Evolutionary conservation across 2,329 filamentous ascomycete genomes (phyloP).

Genomic region (Capronia epimyces): DNA sequence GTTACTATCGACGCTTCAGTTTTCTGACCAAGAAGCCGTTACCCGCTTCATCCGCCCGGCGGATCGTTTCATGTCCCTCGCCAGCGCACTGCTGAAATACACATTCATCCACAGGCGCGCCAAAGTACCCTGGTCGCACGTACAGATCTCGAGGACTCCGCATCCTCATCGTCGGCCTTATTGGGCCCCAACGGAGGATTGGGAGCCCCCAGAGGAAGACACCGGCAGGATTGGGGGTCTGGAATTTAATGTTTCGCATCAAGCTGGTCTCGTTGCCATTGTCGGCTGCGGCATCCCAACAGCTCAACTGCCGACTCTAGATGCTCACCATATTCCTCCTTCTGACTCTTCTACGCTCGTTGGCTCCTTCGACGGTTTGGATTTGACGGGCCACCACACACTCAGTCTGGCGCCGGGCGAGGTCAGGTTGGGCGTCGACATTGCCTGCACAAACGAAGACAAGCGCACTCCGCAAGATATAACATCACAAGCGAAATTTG

Average conservation of each 20-base stretch:
- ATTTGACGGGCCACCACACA: conserved; percentile 14
- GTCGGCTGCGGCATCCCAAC: conserved; percentile 43
- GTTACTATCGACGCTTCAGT: conserved; percentile 38
- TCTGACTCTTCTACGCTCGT: conserved; percentile 7
- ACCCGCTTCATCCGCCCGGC: conserved; percentile 48
- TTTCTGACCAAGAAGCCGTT: conserved; percentile 47
- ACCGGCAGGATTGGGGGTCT: conserved; percentile 31
- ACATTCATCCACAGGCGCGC: conserved; percentile 53
- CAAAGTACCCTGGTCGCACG: conserved; percentile 53
- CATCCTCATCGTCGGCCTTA: conserved; percentile 48
- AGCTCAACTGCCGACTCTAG: conserved; percentile 12
- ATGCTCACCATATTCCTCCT: conserved; percentile 11
- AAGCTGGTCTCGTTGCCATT: conserved; percentile 57
- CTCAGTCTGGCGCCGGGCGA: conserved; percentile 7
- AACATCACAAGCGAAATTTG: conserved; percentile 48
- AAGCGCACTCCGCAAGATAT: conserved; percentile 42
- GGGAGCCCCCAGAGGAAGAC: conserved; percentile 12
- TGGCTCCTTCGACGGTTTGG: conserved; percentile 5
- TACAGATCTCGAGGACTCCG: conserved; percentile 50
- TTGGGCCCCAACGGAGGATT: conserved; percentile 42
- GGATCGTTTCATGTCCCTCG: conserved; percentile 58
- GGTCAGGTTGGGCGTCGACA: conserved; percentile 51
- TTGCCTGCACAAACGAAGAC: conserved; percentile 58
- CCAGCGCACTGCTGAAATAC: conserved; percentile 57
- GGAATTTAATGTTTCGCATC: conserved; percentile 62